Evolutionary conservation across 2,329 filamentous ascomycete species (phyloP).

Genomic region (Claviceps maximensis): DNA sequence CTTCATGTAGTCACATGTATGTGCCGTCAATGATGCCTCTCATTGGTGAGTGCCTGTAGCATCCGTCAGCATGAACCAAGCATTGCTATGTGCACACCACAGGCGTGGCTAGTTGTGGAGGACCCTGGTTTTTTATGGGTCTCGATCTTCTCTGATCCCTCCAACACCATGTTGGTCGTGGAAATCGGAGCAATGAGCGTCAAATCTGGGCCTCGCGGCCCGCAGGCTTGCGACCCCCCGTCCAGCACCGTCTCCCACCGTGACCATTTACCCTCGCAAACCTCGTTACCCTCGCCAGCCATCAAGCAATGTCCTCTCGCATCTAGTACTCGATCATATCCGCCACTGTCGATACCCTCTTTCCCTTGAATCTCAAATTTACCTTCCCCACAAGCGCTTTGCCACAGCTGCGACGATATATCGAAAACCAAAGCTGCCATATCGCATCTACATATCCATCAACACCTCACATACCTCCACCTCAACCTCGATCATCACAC

Average conservation of each 20-base stretch:
- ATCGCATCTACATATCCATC: not conserved
- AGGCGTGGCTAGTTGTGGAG: not conserved
- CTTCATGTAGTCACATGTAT: no score
- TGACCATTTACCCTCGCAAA: not conserved
- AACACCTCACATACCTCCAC: not conserved
- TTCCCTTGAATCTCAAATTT: not conserved
- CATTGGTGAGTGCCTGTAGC: not conserved
- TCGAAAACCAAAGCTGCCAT: not conserved
- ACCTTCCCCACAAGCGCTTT: not conserved
- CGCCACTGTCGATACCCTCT: not conserved
- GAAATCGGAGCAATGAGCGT: slow-evolving; percentile 23
- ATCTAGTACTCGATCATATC: not conserved
- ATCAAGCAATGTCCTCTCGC: slow-evolving; percentile 4
- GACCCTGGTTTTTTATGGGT: slow-evolving; percentile 14
- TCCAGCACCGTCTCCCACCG: not conserved
- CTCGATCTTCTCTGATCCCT: slow-evolving; percentile 18
- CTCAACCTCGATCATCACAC: not conserved
- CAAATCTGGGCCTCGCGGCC: slow-evolving; percentile 14
- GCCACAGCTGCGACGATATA: not conserved
- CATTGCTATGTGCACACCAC: not conserved
- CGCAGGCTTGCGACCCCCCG: slow-evolving; percentile 1
- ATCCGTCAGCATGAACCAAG: not conserved
- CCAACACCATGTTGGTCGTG: slow-evolving; percentile 12
- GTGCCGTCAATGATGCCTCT: not conserved
- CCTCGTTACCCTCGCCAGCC: not conserved